Base-by-base conservation (phyloP, 1,139 yeast species). In the Nakaseomyces kungkrabaensis region DNA sequence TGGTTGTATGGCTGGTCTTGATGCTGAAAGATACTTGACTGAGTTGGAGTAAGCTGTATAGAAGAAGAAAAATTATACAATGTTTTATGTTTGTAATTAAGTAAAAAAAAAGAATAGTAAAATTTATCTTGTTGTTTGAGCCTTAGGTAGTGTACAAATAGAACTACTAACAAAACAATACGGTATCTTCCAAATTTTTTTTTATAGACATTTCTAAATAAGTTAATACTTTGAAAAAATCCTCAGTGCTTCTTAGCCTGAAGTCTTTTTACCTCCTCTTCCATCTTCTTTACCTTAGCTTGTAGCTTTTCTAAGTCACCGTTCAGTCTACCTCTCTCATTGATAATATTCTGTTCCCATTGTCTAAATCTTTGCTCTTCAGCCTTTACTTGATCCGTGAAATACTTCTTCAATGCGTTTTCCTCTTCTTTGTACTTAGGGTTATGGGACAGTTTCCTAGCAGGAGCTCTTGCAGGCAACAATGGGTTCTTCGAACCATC, bases 1-100 rank as follows among this genome's bases (percentile, higher is more conserved):
- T 57, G 99, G 99, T 56, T 92, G 98, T 77, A 92, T 90, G 97
- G 99, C 99, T 61, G 99, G 95, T 55, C 78, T 92, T 57, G 98
- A 92, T 66, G 88, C 94, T 64, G 97, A 89, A 74, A 83, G 80
- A 70, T 85, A 77, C 68, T 70, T 90, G 58, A 74, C 90, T 50
- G 92, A 86, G 66, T 76, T 76, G 62, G 90, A 82, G 60, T 70
- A 66, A 43, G 6, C 4, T 1, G 3, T 17, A 17, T 17, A 17
- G 22, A 17, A 17, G 22, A 29, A 10, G 33, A 29, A 10, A 10
- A 8, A 29, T 3, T 29, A 29, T 29, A 29, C 33, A 29, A 29
- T 8, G 10, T 17, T 17, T 17, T 3, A 17, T 17, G 3, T 17
- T 17, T 17, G 1, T 17, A 17, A 17, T 11, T 33, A 33, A 9